phyloP scores from a whole-genome alignment of 495 filamentous ascomycete genomes.

The Penicillium subrubescens region DNA sequence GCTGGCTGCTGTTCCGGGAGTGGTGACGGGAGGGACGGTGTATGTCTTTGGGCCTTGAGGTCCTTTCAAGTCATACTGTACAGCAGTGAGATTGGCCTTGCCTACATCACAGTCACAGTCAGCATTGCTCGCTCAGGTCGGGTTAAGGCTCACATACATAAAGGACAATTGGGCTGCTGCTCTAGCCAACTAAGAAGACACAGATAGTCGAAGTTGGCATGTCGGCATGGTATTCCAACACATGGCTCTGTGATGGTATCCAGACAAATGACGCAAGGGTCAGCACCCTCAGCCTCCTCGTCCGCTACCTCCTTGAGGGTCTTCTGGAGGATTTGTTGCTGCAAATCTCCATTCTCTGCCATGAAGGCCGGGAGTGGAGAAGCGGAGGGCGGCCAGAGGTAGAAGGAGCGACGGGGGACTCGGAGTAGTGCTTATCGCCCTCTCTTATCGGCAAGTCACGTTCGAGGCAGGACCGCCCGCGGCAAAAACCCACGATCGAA shows the following conservation, averaged over 20 bases:
- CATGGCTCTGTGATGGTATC: slow-evolving; percentile 72
- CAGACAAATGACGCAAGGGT: slow-evolving; percentile 67
- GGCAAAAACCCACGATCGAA: slow-evolving; percentile 10
- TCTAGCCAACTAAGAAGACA: slow-evolving; percentile 85
- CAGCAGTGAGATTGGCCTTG: slow-evolving; percentile 66
- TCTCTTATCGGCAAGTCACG: slow-evolving; percentile 8
- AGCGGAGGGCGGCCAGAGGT: not conserved
- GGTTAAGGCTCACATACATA: slow-evolving; percentile 54
- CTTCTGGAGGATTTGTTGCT: slow-evolving; percentile 45
- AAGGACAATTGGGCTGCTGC: slow-evolving; percentile 69
- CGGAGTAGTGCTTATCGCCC: not conserved
- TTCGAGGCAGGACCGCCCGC: slow-evolving; percentile 11
- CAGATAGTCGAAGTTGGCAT: slow-evolving; percentile 80
- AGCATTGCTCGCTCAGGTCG: not conserved
- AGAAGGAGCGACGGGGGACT: no score
- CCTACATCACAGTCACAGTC: slow-evolving; percentile 33
- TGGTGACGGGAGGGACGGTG: slow-evolving; percentile 37
- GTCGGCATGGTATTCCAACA: slow-evolving; percentile 71
- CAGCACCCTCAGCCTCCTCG: slow-evolving; percentile 33
- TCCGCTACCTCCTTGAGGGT: slow-evolving; percentile 48
- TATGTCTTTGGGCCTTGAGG: slow-evolving; percentile 58
- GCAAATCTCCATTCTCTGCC: slow-evolving; percentile 45
- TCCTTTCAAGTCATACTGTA: slow-evolving; percentile 64
- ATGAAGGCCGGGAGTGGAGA: slow-evolving; percentile 21
- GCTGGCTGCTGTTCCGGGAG: slow-evolving; percentile 7